Conservation (phyloP, 352 stramenopile genomes). For the Pythium dissotocum region DNA sequence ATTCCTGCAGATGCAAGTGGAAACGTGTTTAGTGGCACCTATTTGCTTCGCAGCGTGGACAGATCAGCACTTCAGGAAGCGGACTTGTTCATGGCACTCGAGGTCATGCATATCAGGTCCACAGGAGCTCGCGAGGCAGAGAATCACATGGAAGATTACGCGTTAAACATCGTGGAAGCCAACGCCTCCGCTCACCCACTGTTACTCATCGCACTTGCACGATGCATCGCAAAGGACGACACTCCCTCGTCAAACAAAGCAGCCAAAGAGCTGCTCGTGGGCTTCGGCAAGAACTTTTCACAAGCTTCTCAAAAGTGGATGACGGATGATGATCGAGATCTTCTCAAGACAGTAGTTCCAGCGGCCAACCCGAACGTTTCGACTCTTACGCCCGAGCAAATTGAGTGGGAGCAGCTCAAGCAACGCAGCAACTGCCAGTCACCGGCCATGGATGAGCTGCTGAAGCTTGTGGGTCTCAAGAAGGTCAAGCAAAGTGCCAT, state of each 20-base stretch:
- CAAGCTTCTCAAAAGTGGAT: neutral
- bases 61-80: conserved; percentile 37
- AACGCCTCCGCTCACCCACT: conserved; percentile 44
- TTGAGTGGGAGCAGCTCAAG: conserved; percentile 64
- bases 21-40: conserved; percentile 48
- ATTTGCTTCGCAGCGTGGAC: conserved; percentile 39
- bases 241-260: neutral
- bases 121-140: conserved; percentile 31
- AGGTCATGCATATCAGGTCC: conserved; percentile 52
- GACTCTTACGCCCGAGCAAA: conserved; percentile 34
- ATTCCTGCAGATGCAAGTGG: conserved; percentile 4
- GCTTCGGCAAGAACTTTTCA: neutral
- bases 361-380: neutral
- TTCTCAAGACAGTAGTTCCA: neutral
- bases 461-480: conserved; percentile 80
- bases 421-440: conserved; percentile 44
- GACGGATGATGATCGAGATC: neutral
- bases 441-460: conserved; percentile 76
- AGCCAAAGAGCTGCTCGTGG: neutral
- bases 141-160: conserved; percentile 44
- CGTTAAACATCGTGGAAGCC: conserved; percentile 15
- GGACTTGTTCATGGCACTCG: conserved; percentile 52
- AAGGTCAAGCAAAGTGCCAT: conserved; percentile 80
- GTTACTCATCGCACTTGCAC: conserved; percentile 55
- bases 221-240: conserved; percentile 29